These are phyloP conservation scores for Neurospora cerealis DNA, from an alignment of 495 filamentous ascomycete genomes.

Conservation along the genomic window DNA sequence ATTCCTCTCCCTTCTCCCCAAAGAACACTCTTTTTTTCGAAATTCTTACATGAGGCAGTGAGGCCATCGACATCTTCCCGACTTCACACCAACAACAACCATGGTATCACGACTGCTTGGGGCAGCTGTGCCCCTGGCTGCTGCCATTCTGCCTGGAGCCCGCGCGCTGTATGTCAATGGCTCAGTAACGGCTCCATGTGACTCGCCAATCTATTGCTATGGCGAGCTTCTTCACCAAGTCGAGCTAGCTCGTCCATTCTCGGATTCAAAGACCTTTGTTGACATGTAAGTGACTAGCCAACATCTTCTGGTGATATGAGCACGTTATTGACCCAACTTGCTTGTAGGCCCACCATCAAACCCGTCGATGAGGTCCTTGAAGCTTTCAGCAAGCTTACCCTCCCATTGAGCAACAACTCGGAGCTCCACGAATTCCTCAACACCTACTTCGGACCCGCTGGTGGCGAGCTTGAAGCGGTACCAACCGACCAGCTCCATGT, in stretches of 20 bases:
- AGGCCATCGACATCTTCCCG: neutral
- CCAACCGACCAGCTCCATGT: slow-evolving; percentile 28
- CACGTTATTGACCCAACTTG: neutral
- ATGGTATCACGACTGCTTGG: slow-evolving; percentile 13
- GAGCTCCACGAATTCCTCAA: slow-evolving; percentile 35
- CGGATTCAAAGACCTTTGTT: slow-evolving; percentile 43
- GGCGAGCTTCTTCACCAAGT: slow-evolving; percentile 38
- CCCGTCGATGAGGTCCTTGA: slow-evolving; percentile 35
- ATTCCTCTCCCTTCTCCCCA: neutral
- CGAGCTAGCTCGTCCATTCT: slow-evolving; percentile 37
- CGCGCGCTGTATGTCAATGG: slow-evolving; percentile 35
- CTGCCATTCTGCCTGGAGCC: slow-evolving; percentile 9
- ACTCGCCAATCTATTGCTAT: slow-evolving; percentile 40
- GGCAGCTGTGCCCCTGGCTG: slow-evolving; percentile 11
- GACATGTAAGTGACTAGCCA: slow-evolving; percentile 32
- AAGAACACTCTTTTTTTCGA: neutral
- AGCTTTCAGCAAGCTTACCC: slow-evolving; percentile 31
- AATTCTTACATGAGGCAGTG: neutral
- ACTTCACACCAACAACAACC: neutral
- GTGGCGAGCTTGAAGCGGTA: slow-evolving; percentile 36
- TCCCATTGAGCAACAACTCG: slow-evolving; percentile 38
- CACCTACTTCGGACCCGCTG: slow-evolving; percentile 36
- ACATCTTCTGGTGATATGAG: neutral
- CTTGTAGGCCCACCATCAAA: slow-evolving; percentile 31
- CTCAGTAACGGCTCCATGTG: slow-evolving; percentile 35